Percentiles rank a stretch among this genome's conserved stretches.
These are phyloP conservation scores for Suillus placidus DNA, from an alignment of 768 basidiomycete genomes.

Conservation along the genomic window DNA sequence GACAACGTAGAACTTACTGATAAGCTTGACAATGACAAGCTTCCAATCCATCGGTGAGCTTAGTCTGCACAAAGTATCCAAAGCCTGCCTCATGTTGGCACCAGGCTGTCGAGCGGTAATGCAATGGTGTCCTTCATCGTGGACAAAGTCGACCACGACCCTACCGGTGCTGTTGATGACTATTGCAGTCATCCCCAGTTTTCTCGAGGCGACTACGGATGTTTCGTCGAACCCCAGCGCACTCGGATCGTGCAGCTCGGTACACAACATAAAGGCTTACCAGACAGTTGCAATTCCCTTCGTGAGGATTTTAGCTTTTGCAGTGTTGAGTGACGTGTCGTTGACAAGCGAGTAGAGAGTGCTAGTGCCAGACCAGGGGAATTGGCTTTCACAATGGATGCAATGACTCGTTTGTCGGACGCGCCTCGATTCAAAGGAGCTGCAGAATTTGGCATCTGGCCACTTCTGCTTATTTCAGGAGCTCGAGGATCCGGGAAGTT, in stretches of 20 bases:
- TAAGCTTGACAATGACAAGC: slow-evolving; percentile 1
- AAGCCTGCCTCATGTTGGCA: neutral
- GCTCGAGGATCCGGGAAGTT: slow-evolving; percentile 82
- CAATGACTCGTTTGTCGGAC: slow-evolving; percentile 57
- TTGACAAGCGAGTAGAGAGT: neutral
- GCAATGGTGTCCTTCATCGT: slow-evolving; percentile 76
- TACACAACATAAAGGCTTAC: slow-evolving; percentile 65
- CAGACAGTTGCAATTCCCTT: slow-evolving; percentile 53
- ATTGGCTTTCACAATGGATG: slow-evolving; percentile 37
- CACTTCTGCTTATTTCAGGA: slow-evolving; percentile 80
- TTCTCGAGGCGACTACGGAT: slow-evolving; percentile 74
- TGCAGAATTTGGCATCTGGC: slow-evolving; percentile 59
- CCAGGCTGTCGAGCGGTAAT: slow-evolving; percentile 27
- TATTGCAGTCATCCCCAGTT: slow-evolving; percentile 54
- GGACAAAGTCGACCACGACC: slow-evolving; percentile 72
- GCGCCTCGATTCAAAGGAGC: slow-evolving; percentile 62
- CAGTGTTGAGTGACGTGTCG: neutral
- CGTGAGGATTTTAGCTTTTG: slow-evolving; percentile 41
- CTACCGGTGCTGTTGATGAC: slow-evolving; percentile 40
- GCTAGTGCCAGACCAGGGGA: neutral
- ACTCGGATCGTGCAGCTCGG: slow-evolving; percentile 85
- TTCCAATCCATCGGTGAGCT: slow-evolving; percentile 6
- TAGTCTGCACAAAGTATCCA: neutral
- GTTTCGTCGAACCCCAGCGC: slow-evolving; percentile 72
- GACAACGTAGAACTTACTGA: slow-evolving; percentile 34